Conservation (phyloP, 805 yeast species). For the Starmerella roubikii region DNA sequence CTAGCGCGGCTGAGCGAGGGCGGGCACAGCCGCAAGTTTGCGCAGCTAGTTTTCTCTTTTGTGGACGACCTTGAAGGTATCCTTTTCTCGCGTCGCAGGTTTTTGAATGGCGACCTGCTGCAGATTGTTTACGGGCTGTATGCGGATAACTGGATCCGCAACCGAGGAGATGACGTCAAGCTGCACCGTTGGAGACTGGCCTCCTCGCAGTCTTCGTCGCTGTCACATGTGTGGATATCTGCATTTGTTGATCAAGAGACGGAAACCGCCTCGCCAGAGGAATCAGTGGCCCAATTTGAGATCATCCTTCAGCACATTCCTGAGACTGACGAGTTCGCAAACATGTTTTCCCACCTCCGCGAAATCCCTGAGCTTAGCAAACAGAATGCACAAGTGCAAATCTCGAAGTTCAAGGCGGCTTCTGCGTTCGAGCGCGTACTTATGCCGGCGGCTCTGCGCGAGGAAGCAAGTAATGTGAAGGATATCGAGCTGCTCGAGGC, state of each 20-base stretch:
- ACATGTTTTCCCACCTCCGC: slow-evolving; percentile 3
- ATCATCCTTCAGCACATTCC: slow-evolving; percentile 11
- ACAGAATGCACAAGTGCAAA: slow-evolving; percentile 43
- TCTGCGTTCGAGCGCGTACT: slow-evolving; percentile 46
- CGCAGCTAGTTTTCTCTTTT: slow-evolving; percentile 1
- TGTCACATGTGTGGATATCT: slow-evolving; percentile 14
- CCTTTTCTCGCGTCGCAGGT: slow-evolving; percentile 8
- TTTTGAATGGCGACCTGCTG: neutral
- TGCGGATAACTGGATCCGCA: slow-evolving; percentile 13
- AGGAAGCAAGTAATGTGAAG: neutral
- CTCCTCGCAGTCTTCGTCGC: slow-evolving; percentile 1
- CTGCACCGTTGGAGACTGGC: slow-evolving; percentile 7
- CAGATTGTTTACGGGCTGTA: slow-evolving; percentile 11
- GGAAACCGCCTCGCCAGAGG: slow-evolving; percentile 17
- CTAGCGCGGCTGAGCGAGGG: slow-evolving; percentile 2
- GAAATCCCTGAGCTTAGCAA: slow-evolving; percentile 25
- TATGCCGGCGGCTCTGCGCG: slow-evolving; percentile 1
- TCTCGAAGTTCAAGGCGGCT: slow-evolving; percentile 59
- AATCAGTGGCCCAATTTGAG: slow-evolving; percentile 21
- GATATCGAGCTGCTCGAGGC: slow-evolving; percentile 22
- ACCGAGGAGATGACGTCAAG: neutral
- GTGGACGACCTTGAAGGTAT: slow-evolving; percentile 9
- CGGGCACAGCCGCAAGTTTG: slow-evolving; percentile 1
- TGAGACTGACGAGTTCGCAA: neutral
- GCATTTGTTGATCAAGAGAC: slow-evolving; percentile 14